Evolutionary conservation across 2,329 filamentous ascomycete genomes (phyloP).

Genomic region (Colletotrichum chrysophilum): DNA sequence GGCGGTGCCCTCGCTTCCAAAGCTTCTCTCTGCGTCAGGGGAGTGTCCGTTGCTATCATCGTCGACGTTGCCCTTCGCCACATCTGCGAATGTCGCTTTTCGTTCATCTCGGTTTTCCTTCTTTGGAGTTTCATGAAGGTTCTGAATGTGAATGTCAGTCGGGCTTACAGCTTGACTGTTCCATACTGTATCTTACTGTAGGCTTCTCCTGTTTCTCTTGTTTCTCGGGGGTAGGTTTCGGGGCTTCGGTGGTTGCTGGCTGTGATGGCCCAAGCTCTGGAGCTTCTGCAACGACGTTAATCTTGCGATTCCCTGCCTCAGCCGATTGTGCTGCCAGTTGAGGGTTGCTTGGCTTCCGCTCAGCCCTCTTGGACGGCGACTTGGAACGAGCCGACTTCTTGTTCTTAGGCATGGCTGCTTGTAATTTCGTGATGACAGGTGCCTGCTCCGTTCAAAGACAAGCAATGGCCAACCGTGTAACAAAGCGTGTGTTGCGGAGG

Average conservation of each 20-base stretch:
- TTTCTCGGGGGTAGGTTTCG: neutral
- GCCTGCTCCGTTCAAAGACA: neutral
- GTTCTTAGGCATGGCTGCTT: constrained; percentile 19
- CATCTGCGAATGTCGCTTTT: neutral
- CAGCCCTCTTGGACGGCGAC: neutral
- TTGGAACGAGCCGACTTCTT: constrained; percentile 13
- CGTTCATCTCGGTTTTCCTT: neutral
- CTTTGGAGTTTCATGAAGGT: constrained; percentile 5
- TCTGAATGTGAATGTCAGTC: neutral
- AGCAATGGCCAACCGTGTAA: neutral
- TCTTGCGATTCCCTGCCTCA: constrained; percentile 8
- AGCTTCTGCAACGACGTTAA: constrained; percentile 21
- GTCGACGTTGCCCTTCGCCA: neutral
- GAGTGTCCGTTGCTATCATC: constrained; percentile 1
- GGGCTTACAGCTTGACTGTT: too few relatives aligned
- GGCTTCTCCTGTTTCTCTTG: constrained; percentile 9
- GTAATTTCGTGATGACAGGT: neutral
- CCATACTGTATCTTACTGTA: neutral
- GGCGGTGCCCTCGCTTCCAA: constrained; percentile 18
- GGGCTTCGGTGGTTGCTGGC: neutral
- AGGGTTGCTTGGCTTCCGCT: constrained; percentile 12
- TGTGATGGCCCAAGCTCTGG: constrained; percentile 15
- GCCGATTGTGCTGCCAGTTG: constrained; percentile 5
- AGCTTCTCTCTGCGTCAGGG: neutral
- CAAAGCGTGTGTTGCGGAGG: neutral